Evolutionary conservation across 345 rosid genomes (phyloP), one percentile per base, ranked within the genome.

Genomic region (Stellera chamaejasme): DNA sequence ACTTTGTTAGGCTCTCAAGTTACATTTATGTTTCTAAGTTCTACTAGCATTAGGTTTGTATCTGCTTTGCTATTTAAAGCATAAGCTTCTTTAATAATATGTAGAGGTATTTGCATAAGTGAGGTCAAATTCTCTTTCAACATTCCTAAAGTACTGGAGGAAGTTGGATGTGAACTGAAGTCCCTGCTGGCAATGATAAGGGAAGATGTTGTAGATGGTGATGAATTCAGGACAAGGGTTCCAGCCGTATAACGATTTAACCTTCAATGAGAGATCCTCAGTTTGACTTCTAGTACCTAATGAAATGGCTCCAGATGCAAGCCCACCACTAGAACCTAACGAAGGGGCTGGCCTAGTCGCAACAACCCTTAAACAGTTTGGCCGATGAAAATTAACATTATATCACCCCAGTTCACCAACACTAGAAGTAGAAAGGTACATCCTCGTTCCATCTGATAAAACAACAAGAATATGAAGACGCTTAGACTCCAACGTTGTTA

Each of bases 281-380:
- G 69, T 87, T 66, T 76, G 85, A 65, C 79, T 64, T 76, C 99
- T 87, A 56, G 79, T 77, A 55, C 92, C 78, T 55, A 89, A 75
- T 59, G 99, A 81, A 52, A 84, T 63, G 46, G 88, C 84, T 52
- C 97, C 99, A 75, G 85, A 82, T 57, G 91, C 74, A 66, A 89
- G 88, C 47, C 99, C 97, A 56, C 85, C 86, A 66, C 88, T 79
- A 41, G 79, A 92, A 51, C 97, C 99, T 55, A 86, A 62, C 45
- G 96, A 97, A 60, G 99, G 96, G 67, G 97, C 79, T 63, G 99
- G 92, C 75, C 99, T 80, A 58, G 90, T 81, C 45, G 92, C 68
- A 60, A 93, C 90, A 59, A 89, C 90, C 76, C 87, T 93, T 67
- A 93, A 79, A 75, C 92, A 93, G 71, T 80, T 82, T 61, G 96